phyloP scores from a whole-genome alignment of 495 filamentous ascomycete genomes.

The Friedmanniomyces simplex region DNA sequence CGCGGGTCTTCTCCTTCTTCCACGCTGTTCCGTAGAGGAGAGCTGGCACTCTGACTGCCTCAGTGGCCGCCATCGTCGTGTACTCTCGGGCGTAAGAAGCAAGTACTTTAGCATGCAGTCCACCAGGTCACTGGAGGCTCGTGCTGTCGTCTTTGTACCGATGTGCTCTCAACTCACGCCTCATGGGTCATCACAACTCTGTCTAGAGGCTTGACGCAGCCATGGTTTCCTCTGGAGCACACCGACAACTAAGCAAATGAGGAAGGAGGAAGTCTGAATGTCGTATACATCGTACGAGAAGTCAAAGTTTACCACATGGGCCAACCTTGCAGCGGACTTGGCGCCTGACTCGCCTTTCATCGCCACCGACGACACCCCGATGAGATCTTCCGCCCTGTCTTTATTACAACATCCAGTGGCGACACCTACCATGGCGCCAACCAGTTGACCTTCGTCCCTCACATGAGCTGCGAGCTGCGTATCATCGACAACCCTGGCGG shows the following conservation, averaged over 20 bases:
- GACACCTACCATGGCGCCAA: no score
- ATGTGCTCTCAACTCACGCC: no score
- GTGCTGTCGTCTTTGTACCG: background rate
- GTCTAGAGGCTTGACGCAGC: background rate
- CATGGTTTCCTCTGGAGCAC: background rate
- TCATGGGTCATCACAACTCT: no score
- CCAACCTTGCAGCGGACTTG: no score
- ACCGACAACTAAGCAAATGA: background rate
- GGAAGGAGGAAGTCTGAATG: background rate
- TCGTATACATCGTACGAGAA: background rate
- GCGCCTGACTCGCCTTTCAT: no score
- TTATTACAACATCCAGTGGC: no score
- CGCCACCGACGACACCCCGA: no score
- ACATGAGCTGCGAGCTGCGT: no score
- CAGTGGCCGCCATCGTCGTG: background rate
- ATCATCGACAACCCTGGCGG: no score
- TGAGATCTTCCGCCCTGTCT: no score
- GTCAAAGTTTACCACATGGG: no score
- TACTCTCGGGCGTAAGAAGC: background rate
- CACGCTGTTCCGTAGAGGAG: constrained; percentile 81
- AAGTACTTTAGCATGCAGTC: background rate
- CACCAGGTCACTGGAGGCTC: background rate
- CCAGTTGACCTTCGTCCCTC: no score
- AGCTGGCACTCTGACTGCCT: constrained; percentile 31
- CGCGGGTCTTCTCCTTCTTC: constrained; percentile 62